A percentile compares a stretch with the other conserved stretches of the same genome.
Conservation (phyloP, 1,284 basidiomycete genomes). For the Cryptococcus floricola region DNA sequence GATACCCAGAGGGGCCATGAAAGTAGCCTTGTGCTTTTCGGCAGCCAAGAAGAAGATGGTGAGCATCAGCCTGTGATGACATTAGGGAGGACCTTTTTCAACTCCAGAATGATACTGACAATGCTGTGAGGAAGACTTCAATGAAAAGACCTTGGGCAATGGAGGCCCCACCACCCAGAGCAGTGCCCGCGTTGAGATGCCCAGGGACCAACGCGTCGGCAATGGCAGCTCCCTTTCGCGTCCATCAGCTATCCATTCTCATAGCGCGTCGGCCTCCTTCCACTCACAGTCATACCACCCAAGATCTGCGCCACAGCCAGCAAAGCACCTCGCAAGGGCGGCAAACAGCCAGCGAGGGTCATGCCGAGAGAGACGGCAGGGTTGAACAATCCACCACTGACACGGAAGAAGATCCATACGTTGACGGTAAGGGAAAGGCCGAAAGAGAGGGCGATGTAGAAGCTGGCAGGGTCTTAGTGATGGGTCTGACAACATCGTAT, state of each 20-base stretch:
- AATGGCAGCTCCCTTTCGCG: slow-evolving; percentile 42
- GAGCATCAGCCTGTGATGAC: slow-evolving; percentile 31
- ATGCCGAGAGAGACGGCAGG: slow-evolving; percentile 52
- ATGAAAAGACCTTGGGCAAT: slow-evolving; percentile 43
- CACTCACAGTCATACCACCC: slow-evolving; percentile 50
- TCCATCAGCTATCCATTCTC: neutral
- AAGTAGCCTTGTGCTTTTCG: slow-evolving; percentile 54
- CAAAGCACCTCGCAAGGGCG: slow-evolving; percentile 45
- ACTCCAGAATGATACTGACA: slow-evolving; percentile 20
- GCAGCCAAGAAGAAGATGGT: slow-evolving; percentile 52
- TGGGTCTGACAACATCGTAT: neutral
- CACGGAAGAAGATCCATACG: slow-evolving; percentile 52
- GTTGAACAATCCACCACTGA: slow-evolving; percentile 50
- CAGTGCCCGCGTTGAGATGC: slow-evolving; percentile 45
- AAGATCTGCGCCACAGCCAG: slow-evolving; percentile 49
- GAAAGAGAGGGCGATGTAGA: slow-evolving; percentile 52
- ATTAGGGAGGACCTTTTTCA: neutral
- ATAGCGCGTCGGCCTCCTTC: neutral
- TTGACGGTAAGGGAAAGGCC: slow-evolving; percentile 50
- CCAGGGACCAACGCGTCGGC: slow-evolving; percentile 48
- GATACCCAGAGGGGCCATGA: slow-evolving; percentile 55
- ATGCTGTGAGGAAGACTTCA: slow-evolving; percentile 52
- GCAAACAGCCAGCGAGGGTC: slow-evolving; percentile 49
- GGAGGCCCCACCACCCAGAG: slow-evolving; percentile 40
- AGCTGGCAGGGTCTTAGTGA: slow-evolving; percentile 24